Evolutionary conservation across 2,329 filamentous ascomycete genomes (phyloP).

Genomic region (Penicillium sp.): DNA sequence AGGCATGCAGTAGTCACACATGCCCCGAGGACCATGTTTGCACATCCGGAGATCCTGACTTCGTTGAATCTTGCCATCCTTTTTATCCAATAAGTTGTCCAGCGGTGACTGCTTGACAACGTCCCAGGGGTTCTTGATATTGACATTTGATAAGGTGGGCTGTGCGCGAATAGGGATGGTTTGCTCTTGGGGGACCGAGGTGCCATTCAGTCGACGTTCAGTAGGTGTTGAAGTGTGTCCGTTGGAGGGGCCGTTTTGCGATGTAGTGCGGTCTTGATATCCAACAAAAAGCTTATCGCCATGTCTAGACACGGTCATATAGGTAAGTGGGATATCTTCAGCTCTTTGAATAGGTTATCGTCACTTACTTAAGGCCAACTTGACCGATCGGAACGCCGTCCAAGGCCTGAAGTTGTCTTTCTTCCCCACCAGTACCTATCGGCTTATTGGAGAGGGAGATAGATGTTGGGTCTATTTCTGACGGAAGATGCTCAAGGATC

Average conservation of each 20-base stretch:
- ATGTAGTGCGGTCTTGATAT: conserved; percentile 63
- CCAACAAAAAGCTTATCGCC: conserved; percentile 88
- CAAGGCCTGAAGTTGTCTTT: conserved; percentile 53
- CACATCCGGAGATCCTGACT: conserved; percentile 81
- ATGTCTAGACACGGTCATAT: conserved; percentile 56
- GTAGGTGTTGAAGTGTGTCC: conserved; percentile 22
- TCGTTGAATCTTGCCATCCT: conserved; percentile 84
- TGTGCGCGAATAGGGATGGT: conserved; percentile 64
- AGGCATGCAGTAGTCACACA: conserved; percentile 99
- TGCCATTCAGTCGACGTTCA: conserved; percentile 40
- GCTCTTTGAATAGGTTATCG: neutral
- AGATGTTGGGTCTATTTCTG: conserved; percentile 54
- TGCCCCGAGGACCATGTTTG: conserved; percentile 91
- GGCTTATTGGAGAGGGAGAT: conserved; percentile 62
- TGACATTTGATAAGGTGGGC: conserved; percentile 56
- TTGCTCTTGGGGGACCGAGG: conserved; percentile 47
- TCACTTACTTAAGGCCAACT: conserved; percentile 58
- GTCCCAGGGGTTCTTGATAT: conserved; percentile 90
- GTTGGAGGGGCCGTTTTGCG: conserved; percentile 49
- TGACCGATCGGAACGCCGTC: conserved; percentile 56
- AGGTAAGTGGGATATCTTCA: neutral
- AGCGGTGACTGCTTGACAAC: conserved; percentile 82
- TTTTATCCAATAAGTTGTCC: conserved; percentile 82
- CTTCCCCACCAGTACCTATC: conserved; percentile 56
- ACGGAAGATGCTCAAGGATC: conserved; percentile 61